Evolutionary conservation across 805 yeast genomes (phyloP), one percentile per base, ranked within the genome.

Genomic region (Wickerhamiella sergipiensis): DNA sequence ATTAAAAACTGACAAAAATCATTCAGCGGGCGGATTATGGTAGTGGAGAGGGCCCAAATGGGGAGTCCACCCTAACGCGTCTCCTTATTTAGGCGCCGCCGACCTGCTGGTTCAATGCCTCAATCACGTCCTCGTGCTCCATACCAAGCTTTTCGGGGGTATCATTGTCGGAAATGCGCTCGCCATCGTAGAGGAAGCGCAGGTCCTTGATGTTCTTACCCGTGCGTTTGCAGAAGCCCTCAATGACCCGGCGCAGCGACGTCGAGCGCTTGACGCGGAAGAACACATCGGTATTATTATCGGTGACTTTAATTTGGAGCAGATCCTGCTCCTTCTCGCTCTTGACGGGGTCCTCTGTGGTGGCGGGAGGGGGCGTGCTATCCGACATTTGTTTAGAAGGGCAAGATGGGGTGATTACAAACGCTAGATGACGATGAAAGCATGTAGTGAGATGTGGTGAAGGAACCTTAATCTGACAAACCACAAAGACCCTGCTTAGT

Each of bases 161-260:
- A 61, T 85, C 87, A 53, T 83, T 89, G 9, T 89, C 84, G 56
- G 77, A 75, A 53, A 92, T 81, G 64, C 97, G 80, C 59, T 87
- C 84, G 56, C 99, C 99, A 58, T 92, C 99, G 64, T 82, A 82
- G 63, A 92, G 73, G 67, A 92, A 92, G 67, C 97, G 80, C 66
- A 92, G 72, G 48, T 90, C 79, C 59, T 77, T 79, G 64, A 83
- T 71, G 57, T 83, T 80, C 67, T 90, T 90, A 44, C 97, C 97
- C 64, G 90, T 95, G 74, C 98, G 85, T 71, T 89, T 89, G 67
- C 97, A 94, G 67, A 90, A 92, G 12, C 97, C 95, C 63, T 90
- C 97, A 88, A 92, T 90, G 62, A 92, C 80, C 71, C 95, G 85
- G 68, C 79, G 85, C 74, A 92, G 77, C 46, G 90, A 95, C 5